Percentiles rank a stretch among this genome's conserved stretches.
These are phyloP conservation scores for Mrakia hoshinonis DNA, from an alignment of 768 basidiomycete genomes.

Conservation along the genomic window DNA sequence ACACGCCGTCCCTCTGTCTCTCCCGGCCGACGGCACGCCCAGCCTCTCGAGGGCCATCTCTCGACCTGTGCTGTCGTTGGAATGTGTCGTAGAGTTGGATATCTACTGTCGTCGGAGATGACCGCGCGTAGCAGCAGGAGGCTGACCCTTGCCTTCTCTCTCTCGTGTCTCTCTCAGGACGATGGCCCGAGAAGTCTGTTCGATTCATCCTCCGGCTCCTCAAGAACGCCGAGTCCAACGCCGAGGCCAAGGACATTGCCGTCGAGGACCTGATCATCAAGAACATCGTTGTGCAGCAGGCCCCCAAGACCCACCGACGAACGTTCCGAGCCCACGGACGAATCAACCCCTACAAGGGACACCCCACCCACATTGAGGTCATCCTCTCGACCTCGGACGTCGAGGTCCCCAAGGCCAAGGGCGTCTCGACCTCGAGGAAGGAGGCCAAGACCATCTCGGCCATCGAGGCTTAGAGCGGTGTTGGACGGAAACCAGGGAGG, in stretches of 20 bases:
- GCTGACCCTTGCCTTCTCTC: neutral
- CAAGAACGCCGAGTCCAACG: constrained; percentile 99
- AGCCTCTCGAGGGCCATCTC: neutral
- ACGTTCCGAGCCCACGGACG: constrained; percentile 68
- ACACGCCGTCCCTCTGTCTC: neutral
- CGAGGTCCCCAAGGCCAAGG: constrained; percentile 86
- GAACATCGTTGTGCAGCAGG: constrained; percentile 97
- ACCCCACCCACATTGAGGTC: constrained; percentile 86
- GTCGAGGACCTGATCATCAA: constrained; percentile 87
- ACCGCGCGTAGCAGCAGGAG: neutral
- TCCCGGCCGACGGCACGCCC: neutral
- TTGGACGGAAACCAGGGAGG: too few relatives aligned
- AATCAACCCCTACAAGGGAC: constrained; percentile 93
- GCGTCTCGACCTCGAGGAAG: neutral
- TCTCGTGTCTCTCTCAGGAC: constrained; percentile 53
- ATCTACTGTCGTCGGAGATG: too few relatives aligned
- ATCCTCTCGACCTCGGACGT: constrained; percentile 70
- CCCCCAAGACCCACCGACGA: constrained; percentile 97
- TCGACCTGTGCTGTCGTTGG: too few relatives aligned
- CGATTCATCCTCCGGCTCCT: constrained; percentile 86
- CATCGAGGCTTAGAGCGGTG: constrained; percentile 23
- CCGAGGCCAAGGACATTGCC: constrained; percentile 91
- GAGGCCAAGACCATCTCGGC: constrained; percentile 21
- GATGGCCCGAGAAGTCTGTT: constrained; percentile 99
- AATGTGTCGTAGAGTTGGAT: too few relatives aligned